Percentiles rank a stretch among this genome's conserved stretches.
These are phyloP conservation scores for Penicillium ucsense DNA, from an alignment of 495 filamentous ascomycete genomes.

Conservation along the genomic window DNA sequence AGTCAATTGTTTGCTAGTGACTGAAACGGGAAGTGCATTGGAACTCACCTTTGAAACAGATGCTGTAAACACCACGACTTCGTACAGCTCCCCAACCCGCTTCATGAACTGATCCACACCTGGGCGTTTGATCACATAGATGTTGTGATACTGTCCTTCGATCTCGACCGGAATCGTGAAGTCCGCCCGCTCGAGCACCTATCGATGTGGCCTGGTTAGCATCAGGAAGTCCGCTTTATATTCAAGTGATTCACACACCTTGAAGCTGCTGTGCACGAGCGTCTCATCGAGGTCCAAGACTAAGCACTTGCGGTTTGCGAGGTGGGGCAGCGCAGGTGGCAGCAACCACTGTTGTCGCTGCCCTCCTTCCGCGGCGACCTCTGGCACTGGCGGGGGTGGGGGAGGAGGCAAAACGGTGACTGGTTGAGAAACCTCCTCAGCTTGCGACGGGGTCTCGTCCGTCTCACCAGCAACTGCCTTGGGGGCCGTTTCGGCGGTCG, in stretches of 20 bases:
- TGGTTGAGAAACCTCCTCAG: constrained; percentile 27
- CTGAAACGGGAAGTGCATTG: no score
- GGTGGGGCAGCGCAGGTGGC: constrained; percentile 64
- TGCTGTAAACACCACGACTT: constrained; percentile 97
- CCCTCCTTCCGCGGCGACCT: constrained; percentile 24
- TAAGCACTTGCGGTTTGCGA: constrained; percentile 83
- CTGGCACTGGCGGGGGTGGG: constrained; percentile 40
- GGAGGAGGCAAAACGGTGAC: constrained; percentile 46
- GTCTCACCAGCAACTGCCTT: constrained; percentile 7
- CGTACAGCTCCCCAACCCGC: constrained; percentile 91
- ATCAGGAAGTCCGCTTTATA: no score
- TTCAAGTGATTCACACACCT: constrained; percentile 46
- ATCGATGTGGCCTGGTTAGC: not conserved
- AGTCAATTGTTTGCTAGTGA: no score
- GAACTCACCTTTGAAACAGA: constrained; percentile 88
- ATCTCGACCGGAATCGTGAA: constrained; percentile 99
- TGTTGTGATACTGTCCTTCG: constrained; percentile 97
- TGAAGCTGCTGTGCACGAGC: constrained; percentile 98
- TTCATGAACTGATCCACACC: constrained; percentile 99
- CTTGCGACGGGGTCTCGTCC: constrained; percentile 11
- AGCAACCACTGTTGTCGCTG: constrained; percentile 65
- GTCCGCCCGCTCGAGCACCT: constrained; percentile 97
- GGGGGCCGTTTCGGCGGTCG: constrained; percentile 5
- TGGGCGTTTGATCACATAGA: constrained; percentile 97
- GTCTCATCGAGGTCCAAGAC: constrained; percentile 97